Evolutionary conservation across 2,329 filamentous ascomycete genomes (phyloP).

Genomic region (Septoria linicola): DNA sequence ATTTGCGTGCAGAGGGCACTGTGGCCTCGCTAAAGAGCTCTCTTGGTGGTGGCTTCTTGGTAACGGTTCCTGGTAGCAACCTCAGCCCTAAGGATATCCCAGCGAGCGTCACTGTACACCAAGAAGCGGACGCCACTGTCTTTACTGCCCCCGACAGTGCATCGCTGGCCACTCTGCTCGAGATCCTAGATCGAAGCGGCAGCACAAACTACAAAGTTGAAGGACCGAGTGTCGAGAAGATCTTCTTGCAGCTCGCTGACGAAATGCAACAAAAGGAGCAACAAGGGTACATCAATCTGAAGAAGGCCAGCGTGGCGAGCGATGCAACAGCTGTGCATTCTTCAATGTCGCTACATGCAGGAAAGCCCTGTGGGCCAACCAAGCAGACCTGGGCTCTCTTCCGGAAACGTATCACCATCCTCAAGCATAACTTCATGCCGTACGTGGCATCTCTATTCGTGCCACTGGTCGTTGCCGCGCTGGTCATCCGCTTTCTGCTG

Average conservation of each 20-base stretch:
- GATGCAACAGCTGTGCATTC: constrained; percentile 3
- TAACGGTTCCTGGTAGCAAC: constrained; percentile 39
- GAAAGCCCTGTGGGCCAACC: constrained; percentile 35
- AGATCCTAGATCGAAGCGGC: constrained; percentile 58
- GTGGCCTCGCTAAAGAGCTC: constrained; percentile 78
- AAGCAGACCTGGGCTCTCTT: constrained; percentile 71
- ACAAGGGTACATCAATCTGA: constrained; percentile 4
- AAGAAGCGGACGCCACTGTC: constrained; percentile 7
- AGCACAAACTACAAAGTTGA: constrained; percentile 76
- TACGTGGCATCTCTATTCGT: constrained; percentile 71
- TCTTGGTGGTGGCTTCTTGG: constrained; percentile 76
- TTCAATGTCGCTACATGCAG: constrained; percentile 22
- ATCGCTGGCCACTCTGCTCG: constrained; percentile 15
- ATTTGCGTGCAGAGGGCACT: constrained; percentile 74
- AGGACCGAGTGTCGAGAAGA: constrained; percentile 85
- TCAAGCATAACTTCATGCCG: constrained; percentile 74
- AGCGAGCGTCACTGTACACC: background rate
- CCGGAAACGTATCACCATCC: constrained; percentile 70
- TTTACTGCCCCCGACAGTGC: constrained; percentile 15
- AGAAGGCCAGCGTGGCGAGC: constrained; percentile 6
- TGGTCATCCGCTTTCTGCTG: constrained; percentile 67
- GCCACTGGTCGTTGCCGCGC: constrained; percentile 71
- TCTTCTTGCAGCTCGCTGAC: constrained; percentile 80
- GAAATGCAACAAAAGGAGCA: constrained; percentile 50
- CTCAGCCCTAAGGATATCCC: constrained; percentile 1